Evolutionary conservation across 495 filamentous ascomycete genomes (phyloP), one percentile per base, ranked within the genome.

Genomic region (Bacidia gigantensis): DNA sequence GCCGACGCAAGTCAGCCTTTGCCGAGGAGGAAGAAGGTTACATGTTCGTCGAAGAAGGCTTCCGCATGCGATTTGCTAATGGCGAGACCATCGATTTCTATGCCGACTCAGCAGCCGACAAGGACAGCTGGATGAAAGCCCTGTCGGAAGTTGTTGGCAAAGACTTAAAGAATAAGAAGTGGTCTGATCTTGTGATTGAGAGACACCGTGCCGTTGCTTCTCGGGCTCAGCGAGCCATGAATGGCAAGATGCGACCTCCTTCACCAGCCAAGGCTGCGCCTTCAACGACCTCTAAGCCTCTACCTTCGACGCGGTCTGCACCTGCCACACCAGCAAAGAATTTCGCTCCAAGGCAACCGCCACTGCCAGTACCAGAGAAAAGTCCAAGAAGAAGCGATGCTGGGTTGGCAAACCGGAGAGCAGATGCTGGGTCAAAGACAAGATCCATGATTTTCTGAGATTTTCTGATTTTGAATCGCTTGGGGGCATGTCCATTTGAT

Each of bases 11-110:
- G 62, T 93, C 87, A 49, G 92, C 86, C 24, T 98, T 98, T 59
- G 89, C 93, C 7, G 92, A 97, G 65, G 93, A 97, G 60, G 93
- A 97, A 66, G 92, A 98, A 60, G 92, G 93, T 45, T 98, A 97
- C 70, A 95, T 96, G 88, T 97, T 97, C 59, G 92, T 98, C 21
- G 92, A 98, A 67, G 93, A 97, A 64, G 92, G 93, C 11, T 98
- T 98, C 79, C 86, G 92, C 29, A 90, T 98, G 64, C 87, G 89
- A 49, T 98, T 98, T 67, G 89, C 83, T 54, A 98, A 98, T 62
- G 92, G 92, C 46, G 92, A 98, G 68, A 80, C 90, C 39, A 98
- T 98, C 56, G 92, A 98, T 65, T 98, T 98, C 67, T 98, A 98
- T 58, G 93, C 92, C 56, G 92, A 98, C 65, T 87, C 77, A 32